A percentile compares a stretch with the other conserved stretches of the same genome.
Evolutionary conservation across 257 asterid species (phyloP).

Genomic region (Coffea canephora): DNA sequence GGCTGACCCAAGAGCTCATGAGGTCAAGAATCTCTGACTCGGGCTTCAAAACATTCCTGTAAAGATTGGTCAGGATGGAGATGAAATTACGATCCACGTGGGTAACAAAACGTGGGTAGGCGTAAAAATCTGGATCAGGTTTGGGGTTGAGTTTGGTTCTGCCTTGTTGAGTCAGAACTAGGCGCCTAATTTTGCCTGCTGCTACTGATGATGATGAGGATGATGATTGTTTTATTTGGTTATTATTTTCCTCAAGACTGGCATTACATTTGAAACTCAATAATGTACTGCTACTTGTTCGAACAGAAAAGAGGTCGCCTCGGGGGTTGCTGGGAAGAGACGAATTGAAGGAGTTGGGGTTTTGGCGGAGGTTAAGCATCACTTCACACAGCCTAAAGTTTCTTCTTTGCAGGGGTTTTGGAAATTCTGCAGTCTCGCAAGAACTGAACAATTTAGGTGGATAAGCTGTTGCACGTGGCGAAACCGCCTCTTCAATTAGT

Average conservation of each 20-base stretch:
- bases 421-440: neutral
- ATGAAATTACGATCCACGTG: constrained; percentile 70
- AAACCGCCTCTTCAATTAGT: neutral
- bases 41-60: constrained; percentile 48
- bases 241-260: constrained; percentile 9
- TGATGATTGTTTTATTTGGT: constrained; percentile 3
- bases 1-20: constrained; percentile 91
- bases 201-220: too few relatives aligned
- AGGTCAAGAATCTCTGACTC: constrained; percentile 73
- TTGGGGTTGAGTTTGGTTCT: constrained; percentile 52
- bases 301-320: neutral
- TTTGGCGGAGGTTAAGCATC: neutral
- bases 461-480: neutral
- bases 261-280: neutral
- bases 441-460: neutral
- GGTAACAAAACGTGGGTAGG: constrained; percentile 60
- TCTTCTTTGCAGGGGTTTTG: too few relatives aligned
- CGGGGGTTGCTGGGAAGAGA: neutral
- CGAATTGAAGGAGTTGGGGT: constrained; percentile 5
- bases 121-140: constrained; percentile 68
- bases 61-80: constrained; percentile 43
- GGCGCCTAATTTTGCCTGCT: constrained; percentile 55
- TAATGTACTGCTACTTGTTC: neutral
- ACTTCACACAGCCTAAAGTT: too few relatives aligned
- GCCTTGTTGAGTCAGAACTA: constrained; percentile 53